Percentiles rank a stretch among this genome's conserved stretches.
Evolutionary conservation across 2,329 filamentous ascomycete genomes (phyloP).

Genomic region (Elsinoe ampelina): DNA sequence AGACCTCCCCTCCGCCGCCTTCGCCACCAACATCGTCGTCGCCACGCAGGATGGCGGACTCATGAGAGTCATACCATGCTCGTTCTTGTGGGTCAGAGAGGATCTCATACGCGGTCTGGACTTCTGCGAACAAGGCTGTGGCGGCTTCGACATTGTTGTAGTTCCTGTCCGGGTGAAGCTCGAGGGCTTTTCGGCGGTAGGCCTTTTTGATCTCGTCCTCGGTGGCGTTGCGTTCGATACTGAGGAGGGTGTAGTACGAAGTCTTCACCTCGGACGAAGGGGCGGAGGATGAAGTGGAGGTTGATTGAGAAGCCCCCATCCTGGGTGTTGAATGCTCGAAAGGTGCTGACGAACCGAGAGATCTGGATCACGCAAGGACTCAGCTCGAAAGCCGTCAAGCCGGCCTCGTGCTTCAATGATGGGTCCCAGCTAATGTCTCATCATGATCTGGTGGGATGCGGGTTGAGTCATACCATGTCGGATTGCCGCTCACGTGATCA

Average conservation of each 20-base stretch:
- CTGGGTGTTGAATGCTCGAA: not conserved
- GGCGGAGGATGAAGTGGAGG: slow-evolving; percentile 20
- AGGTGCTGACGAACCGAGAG: not conserved
- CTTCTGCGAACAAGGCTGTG: slow-evolving; percentile 78
- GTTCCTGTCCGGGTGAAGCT: slow-evolving; percentile 92
- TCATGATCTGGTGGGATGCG: not conserved
- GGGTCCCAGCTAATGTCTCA: not conserved
- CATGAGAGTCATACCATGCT: slow-evolving; percentile 95
- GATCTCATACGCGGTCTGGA: slow-evolving; percentile 92
- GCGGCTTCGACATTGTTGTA: slow-evolving; percentile 74
- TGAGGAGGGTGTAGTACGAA: slow-evolving; percentile 80
- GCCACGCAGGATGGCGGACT: slow-evolving; percentile 69
- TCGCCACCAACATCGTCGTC: slow-evolving; percentile 43
- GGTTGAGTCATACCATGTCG: not conserved
- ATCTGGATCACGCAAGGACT: not conserved
- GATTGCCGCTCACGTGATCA: no score
- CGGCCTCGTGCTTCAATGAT: not conserved
- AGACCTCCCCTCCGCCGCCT: slow-evolving; percentile 36
- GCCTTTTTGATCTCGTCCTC: slow-evolving; percentile 94
- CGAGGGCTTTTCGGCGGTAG: slow-evolving; percentile 81
- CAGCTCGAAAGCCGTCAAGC: not conserved
- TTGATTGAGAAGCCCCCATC: slow-evolving; percentile 42
- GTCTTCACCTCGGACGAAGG: slow-evolving; percentile 46
- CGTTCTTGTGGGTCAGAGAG: slow-evolving; percentile 91
- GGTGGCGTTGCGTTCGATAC: slow-evolving; percentile 60